Conservation (phyloP, 805 yeast genomes). For the Pichia heedii region DNA sequence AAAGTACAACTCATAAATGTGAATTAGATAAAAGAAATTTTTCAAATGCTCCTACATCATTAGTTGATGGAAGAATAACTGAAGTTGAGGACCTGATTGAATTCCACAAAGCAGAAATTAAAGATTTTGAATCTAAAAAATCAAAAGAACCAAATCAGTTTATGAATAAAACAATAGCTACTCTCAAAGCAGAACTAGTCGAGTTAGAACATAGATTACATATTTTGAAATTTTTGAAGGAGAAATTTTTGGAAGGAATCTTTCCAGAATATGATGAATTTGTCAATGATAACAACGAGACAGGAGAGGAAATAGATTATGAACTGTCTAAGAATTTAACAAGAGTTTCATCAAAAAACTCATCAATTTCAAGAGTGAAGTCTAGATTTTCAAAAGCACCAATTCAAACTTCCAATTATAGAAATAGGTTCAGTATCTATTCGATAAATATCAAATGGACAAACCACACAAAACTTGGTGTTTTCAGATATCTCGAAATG, state of each 20-base stretch:
- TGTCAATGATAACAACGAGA: conserved; percentile 14
- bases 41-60: conserved; percentile 40
- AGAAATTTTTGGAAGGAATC: conserved; percentile 19
- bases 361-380: conserved; percentile 14
- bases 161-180: conserved; percentile 11
- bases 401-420: conserved; percentile 27
- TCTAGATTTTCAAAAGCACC: conserved; percentile 15
- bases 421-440: conserved; percentile 70
- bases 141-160: conserved; percentile 8
- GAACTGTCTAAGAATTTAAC: conserved; percentile 7
- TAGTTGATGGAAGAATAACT: conserved; percentile 32
- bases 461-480: conserved; percentile 49
- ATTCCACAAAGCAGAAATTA: conserved; percentile 19
- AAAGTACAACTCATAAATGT: conserved; percentile 60
- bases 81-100: conserved; percentile 34
- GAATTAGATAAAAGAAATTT: conserved; percentile 46
- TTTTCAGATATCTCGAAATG: conserved; percentile 44
- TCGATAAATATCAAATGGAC: conserved; percentile 74
- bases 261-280: conserved; percentile 22
- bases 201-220: conserved; percentile 26
- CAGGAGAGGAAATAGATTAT: conserved; percentile 15
- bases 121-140: conserved; percentile 13
- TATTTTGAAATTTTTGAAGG: conserved; percentile 17
- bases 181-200: conserved; percentile 20
- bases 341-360: conserved; percentile 11